Evolutionary conservation across 768 basidiomycete species (phyloP).

Genomic region (Vararia minispora): DNA sequence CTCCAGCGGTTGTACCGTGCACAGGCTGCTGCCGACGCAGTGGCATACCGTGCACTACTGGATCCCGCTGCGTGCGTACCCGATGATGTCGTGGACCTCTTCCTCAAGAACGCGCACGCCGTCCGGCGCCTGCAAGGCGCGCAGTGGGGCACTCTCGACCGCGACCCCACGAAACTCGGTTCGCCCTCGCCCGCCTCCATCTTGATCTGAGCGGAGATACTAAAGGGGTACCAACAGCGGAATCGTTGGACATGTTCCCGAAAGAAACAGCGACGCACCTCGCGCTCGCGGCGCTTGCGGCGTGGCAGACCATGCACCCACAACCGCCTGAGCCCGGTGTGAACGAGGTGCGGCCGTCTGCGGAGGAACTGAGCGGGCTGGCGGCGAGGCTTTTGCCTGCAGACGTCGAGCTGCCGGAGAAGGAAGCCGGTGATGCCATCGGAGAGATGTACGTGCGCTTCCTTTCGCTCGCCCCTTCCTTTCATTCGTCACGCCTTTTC

Average conservation of each 20-base stretch:
- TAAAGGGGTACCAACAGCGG: too few relatives aligned
- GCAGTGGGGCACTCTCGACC: slow-evolving; percentile 47
- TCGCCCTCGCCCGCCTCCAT: slow-evolving; percentile 15
- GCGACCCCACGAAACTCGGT: slow-evolving; percentile 40
- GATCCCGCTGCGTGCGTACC: slow-evolving; percentile 36
- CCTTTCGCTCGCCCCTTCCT: too few relatives aligned
- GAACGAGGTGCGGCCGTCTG: slow-evolving; percentile 23
- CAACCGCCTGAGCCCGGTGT: slow-evolving; percentile 13
- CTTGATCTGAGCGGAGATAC: too few relatives aligned
- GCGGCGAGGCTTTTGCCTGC: slow-evolving; percentile 40
- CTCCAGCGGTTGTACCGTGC: slow-evolving; percentile 80
- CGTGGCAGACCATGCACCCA: slow-evolving; percentile 18
- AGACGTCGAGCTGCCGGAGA: slow-evolving; percentile 38
- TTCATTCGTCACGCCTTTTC: too few relatives aligned
- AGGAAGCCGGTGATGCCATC: slow-evolving; percentile 43
- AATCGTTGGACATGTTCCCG: slow-evolving; percentile 28
- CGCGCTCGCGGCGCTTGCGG: slow-evolving; percentile 52
- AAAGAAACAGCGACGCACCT: slow-evolving; percentile 62
- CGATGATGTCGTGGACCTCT: slow-evolving; percentile 49
- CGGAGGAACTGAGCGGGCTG: slow-evolving; percentile 40
- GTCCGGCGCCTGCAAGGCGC: slow-evolving; percentile 55
- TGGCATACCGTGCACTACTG: slow-evolving; percentile 29
- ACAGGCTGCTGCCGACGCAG: slow-evolving; percentile 63
- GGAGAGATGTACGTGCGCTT: slow-evolving; percentile 63
- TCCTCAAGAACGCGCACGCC: slow-evolving; percentile 74